Evolutionary conservation across 129 eudicot genomes (phyloP).

Genomic region (Saussurea involucrata): DNA sequence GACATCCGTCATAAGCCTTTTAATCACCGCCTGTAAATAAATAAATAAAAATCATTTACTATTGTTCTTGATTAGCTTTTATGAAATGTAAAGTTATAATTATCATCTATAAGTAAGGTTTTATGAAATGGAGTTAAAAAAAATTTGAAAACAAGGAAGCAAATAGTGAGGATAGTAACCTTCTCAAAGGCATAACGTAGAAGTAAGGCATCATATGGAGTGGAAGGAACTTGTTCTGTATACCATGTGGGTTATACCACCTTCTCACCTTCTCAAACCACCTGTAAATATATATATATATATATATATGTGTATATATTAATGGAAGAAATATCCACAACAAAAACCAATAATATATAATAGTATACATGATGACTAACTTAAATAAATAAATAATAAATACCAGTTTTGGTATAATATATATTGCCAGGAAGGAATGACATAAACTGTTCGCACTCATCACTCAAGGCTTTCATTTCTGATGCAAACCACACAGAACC

Average conservation of each 20-base stretch:
- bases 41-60: background rate
- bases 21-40: slow-evolving; percentile 69
- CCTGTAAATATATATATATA: too few relatives aligned
- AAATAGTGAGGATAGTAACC: slow-evolving; percentile 43
- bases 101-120: too few relatives aligned
- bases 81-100: background rate
- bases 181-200: slow-evolving; percentile 87
- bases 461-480: slow-evolving; percentile 98
- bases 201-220: slow-evolving; percentile 78
- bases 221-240: slow-evolving; percentile 66
- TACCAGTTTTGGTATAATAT: slow-evolving; percentile 94
- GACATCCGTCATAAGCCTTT: slow-evolving; percentile 99
- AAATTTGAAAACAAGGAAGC: too few relatives aligned
- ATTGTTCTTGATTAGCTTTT: background rate
- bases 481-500: slow-evolving; percentile 99
- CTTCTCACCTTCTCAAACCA: slow-evolving; percentile 81
- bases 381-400: slow-evolving; percentile 5
- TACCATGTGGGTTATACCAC: slow-evolving; percentile 98
- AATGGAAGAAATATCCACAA: background rate
- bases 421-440: slow-evolving; percentile 92
- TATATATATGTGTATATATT: slow-evolving; percentile 1
- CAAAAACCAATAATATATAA: too few relatives aligned
- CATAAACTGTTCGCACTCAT: slow-evolving; percentile 93
- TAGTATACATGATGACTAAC: background rate
- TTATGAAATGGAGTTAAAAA: too few relatives aligned